Evolutionary conservation across 768 basidiomycete genomes (phyloP).

Genomic region (Panaeolus cyanescens): DNA sequence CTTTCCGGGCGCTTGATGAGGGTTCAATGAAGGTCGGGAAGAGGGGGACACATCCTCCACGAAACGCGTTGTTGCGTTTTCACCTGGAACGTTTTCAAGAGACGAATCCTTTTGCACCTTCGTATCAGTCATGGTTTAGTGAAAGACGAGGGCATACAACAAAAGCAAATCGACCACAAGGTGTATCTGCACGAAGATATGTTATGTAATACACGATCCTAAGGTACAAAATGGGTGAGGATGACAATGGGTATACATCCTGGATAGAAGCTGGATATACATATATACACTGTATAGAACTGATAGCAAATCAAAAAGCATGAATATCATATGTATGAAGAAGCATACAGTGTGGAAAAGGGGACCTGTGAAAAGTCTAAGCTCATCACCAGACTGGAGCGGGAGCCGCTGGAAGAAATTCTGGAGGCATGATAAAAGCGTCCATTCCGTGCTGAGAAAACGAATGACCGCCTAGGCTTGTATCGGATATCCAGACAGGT

Average conservation of each 20-base stretch:
- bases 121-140: background rate
- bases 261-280: slow-evolving; percentile 2
- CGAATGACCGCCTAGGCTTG: slow-evolving; percentile 72
- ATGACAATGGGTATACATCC: slow-evolving; percentile 8
- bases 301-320: slow-evolving; percentile 1
- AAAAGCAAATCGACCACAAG: background rate
- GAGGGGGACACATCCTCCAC: background rate
- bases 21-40: background rate
- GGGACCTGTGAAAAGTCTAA: background rate
- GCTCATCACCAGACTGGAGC: slow-evolving; percentile 73
- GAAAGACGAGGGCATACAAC: background rate
- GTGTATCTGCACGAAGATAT: background rate
- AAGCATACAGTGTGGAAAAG: background rate
- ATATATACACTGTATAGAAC: slow-evolving; percentile 6
- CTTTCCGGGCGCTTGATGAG: background rate
- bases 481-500: slow-evolving; percentile 86
- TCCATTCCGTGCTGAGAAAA: slow-evolving; percentile 85
- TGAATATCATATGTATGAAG: background rate
- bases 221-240: background rate
- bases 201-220: slow-evolving; percentile 4
- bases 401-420: slow-evolving; percentile 64
- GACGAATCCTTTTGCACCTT: background rate
- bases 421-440: slow-evolving; percentile 76
- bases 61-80: background rate
- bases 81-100: background rate